phyloP scores from a whole-genome alignment of 1,284 basidiomycete species.

The Pholiota adiposa region DNA sequence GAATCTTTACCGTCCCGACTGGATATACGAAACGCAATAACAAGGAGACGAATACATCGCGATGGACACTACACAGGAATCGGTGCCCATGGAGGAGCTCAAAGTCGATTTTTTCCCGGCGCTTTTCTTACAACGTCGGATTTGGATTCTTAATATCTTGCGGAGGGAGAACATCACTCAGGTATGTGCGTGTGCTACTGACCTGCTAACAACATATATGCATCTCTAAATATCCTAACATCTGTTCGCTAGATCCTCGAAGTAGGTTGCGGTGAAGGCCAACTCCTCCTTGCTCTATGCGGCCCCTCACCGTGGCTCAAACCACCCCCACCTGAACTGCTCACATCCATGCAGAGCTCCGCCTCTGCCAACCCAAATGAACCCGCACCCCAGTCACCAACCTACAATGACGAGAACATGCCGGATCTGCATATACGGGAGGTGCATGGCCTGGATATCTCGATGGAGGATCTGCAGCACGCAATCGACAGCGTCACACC shows the following conservation, averaged over 20 bases:
- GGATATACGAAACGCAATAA: not conserved
- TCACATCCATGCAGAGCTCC: conserved; percentile 27
- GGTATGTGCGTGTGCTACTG: conserved; percentile 41
- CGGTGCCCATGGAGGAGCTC: conserved; percentile 38
- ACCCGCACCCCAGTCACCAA: conserved; percentile 29
- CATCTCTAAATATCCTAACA: not conserved
- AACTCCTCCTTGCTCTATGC: conserved; percentile 68
- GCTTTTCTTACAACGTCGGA: conserved; percentile 68
- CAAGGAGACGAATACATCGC: not conserved
- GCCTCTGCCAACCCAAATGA: conserved; percentile 18
- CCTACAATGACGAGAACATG: conserved; percentile 44
- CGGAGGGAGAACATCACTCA: conserved; percentile 59
- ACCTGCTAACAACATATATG: conserved; percentile 5
- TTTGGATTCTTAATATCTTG: conserved; percentile 71
- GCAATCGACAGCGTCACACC: conserved; percentile 51
- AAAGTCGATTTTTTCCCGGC: conserved; percentile 77
- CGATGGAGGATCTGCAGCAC: conserved; percentile 49
- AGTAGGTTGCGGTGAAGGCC: conserved; percentile 81
- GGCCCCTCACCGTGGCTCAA: conserved; percentile 72
- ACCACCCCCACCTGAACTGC: conserved; percentile 36
- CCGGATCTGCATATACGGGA: conserved; percentile 62
- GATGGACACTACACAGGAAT: conserved; percentile 22
- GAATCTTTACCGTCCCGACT: not conserved
- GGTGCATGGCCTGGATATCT: conserved; percentile 75
- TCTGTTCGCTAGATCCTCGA: conserved; percentile 63